A percentile compares a stretch with the other conserved stretches of the same genome.
Conservation (phyloP, 2,329 filamentous ascomycete genomes). For the Ophiosphaerella narmari region DNA sequence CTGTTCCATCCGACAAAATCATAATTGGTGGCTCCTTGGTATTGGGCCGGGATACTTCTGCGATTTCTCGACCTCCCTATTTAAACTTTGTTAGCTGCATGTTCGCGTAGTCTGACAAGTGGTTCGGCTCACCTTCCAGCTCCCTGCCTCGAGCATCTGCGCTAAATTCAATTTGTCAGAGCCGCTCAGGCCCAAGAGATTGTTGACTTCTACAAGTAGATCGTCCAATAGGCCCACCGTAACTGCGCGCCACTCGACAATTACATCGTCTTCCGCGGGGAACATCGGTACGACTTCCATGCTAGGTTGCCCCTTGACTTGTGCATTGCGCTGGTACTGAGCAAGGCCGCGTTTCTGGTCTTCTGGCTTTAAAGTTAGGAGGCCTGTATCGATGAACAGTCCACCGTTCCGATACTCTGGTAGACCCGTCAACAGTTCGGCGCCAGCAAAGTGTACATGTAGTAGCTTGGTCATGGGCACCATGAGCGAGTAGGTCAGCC, state of each 20-base stretch:
- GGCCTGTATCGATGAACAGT: constrained; percentile 81
- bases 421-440: constrained; percentile 83
- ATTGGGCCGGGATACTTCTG: constrained; percentile 92
- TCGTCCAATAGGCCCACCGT: constrained; percentile 77
- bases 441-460: constrained; percentile 78
- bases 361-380: constrained; percentile 73
- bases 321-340: constrained; percentile 71
- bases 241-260: constrained; percentile 78
- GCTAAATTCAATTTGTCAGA: constrained; percentile 74
- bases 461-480: constrained; percentile 84
- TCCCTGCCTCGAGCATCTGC: constrained; percentile 92
- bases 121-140: constrained; percentile 80
- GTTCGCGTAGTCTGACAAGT: background rate
- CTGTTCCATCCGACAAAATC: constrained; percentile 93
- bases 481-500: constrained; percentile 94
- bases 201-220: constrained; percentile 71
- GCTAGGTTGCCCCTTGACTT: constrained; percentile 71
- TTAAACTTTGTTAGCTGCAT: constrained; percentile 33
- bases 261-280: constrained; percentile 73
- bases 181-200: constrained; percentile 69
- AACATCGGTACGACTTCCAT: constrained; percentile 77
- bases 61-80: constrained; percentile 89
- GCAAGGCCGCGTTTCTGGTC: constrained; percentile 73
- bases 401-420: constrained; percentile 94
- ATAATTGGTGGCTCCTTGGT: constrained; percentile 96